Evolutionary conservation across 371 early-diverging fungal genomes (phyloP).

Genomic region (Mortierella sp.): DNA sequence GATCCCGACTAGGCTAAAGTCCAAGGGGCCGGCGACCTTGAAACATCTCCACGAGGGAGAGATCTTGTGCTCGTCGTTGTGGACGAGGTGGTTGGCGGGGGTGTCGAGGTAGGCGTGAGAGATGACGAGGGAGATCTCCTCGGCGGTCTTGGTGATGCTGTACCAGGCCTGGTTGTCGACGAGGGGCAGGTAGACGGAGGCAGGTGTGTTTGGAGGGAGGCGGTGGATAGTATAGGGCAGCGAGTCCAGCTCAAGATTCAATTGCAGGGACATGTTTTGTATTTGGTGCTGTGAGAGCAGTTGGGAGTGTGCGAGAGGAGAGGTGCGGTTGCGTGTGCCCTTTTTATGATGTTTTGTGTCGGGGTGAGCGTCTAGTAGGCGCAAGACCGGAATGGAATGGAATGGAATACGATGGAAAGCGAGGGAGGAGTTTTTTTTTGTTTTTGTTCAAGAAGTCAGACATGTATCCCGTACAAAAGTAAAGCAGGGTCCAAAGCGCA

Average conservation of each 20-base stretch:
- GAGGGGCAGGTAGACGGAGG: slow-evolving; percentile 51
- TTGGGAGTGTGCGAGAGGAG: background rate
- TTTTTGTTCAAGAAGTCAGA: no score
- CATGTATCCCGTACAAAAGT: background rate
- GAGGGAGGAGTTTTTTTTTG: background rate
- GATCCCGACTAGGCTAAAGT: slow-evolving; percentile 83
- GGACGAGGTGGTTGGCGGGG: slow-evolving; percentile 26
- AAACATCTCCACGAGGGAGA: slow-evolving; percentile 74
- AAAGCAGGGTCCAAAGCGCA: slow-evolving; percentile 4
- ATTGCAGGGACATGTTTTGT: slow-evolving; percentile 30
- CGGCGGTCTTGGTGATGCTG: slow-evolving; percentile 67
- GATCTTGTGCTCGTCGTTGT: slow-evolving; percentile 59
- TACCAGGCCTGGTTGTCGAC: slow-evolving; percentile 66
- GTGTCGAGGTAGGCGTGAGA: slow-evolving; percentile 53
- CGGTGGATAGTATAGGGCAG: slow-evolving; percentile 56
- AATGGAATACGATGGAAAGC: slow-evolving; percentile 7
- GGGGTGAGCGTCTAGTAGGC: background rate
- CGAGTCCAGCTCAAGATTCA: slow-evolving; percentile 35
- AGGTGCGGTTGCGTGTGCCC: background rate
- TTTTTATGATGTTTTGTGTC: background rate
- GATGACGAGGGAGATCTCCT: slow-evolving; percentile 71
- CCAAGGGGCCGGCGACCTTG: slow-evolving; percentile 77
- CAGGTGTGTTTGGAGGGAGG: slow-evolving; percentile 37
- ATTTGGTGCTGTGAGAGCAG: background rate
- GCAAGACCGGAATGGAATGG: background rate